Percentiles rank a stretch among this genome's conserved stretches.
These are phyloP conservation scores for Bremia lactucae DNA, from an alignment of 352 stramenopile species.

Conservation along the genomic window DNA sequence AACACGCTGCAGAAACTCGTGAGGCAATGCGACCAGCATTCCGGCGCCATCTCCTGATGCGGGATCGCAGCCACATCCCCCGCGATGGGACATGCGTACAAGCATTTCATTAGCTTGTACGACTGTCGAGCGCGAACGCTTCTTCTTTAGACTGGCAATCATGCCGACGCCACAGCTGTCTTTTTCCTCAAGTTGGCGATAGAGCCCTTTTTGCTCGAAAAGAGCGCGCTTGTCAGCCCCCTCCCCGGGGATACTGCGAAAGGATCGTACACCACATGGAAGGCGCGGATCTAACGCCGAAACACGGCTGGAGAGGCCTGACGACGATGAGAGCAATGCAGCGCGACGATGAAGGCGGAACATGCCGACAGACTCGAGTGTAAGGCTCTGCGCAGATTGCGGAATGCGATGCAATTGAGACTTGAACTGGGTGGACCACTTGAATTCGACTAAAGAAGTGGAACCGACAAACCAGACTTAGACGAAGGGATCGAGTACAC, in stretches of 20 bases:
- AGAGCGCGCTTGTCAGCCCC: constrained; percentile 42
- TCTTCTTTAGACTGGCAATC: constrained; percentile 92
- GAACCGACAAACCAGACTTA: too few species aligned
- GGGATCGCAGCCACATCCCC: constrained; percentile 92
- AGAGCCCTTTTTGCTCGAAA: constrained; percentile 48
- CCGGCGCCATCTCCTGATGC: constrained; percentile 87
- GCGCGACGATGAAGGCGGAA: constrained; percentile 37
- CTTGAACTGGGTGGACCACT: background rate
- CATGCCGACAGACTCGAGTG: constrained; percentile 19
- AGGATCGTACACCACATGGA: constrained; percentile 18
- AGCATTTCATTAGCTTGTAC: constrained; percentile 96
- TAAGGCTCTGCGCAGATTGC: constrained; percentile 10
- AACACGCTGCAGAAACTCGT: constrained; percentile 88
- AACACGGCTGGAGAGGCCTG: constrained; percentile 12
- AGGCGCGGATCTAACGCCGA: constrained; percentile 5
- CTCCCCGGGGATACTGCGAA: constrained; percentile 33
- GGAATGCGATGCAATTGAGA: constrained; percentile 4
- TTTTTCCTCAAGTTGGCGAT: constrained; percentile 42
- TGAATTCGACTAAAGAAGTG: too few species aligned
- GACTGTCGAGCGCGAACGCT: constrained; percentile 84
- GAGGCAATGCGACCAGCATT: constrained; percentile 93
- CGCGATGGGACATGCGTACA: constrained; percentile 91
- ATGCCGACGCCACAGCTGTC: constrained; percentile 91
- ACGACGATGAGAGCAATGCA: constrained; percentile 13
- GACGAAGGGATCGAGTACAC: too few species aligned